phyloP scores from a whole-genome alignment of 768 basidiomycete species.

The Chlorophyllum brunneum region DNA sequence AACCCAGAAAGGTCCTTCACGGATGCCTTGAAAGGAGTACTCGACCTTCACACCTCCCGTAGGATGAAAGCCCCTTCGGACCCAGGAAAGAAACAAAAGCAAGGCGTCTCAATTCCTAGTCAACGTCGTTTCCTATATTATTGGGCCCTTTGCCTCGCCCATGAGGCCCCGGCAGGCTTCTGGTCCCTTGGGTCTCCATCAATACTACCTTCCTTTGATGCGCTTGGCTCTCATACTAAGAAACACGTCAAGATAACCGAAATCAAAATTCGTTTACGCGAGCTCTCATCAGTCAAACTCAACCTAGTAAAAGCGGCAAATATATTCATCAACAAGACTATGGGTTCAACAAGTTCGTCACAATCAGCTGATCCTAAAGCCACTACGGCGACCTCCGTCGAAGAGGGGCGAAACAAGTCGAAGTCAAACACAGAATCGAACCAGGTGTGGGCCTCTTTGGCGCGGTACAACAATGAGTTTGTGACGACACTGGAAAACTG shows the following conservation, averaged over 20 bases:
- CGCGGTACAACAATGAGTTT: constrained; percentile 75
- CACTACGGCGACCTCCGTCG: background rate
- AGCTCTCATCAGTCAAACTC: constrained; percentile 45
- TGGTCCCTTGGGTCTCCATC: constrained; percentile 30
- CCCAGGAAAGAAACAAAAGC: constrained; percentile 31
- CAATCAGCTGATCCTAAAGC: background rate
- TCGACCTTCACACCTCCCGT: constrained; percentile 65
- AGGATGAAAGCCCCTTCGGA: constrained; percentile 54
- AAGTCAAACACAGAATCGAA: constrained; percentile 25
- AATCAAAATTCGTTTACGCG: constrained; percentile 58
- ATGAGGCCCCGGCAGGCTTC: constrained; percentile 50
- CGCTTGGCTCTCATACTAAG: constrained; percentile 4
- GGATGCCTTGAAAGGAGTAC: constrained; percentile 48
- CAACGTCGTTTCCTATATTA: constrained; percentile 79
- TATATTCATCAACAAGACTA: constrained; percentile 43
- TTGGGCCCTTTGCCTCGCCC: constrained; percentile 63
- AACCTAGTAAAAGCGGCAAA: constrained; percentile 57
- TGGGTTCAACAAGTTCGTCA: background rate
- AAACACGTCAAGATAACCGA: constrained; percentile 54
- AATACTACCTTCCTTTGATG: background rate
- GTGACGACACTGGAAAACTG: constrained; percentile 59
- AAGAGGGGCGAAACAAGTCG: constrained; percentile 16
- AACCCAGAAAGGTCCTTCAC: constrained; percentile 30
- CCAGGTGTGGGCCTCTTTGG: constrained; percentile 68
- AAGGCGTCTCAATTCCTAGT: constrained; percentile 77